Percentiles rank a stretch among this genome's conserved stretches.
Evolutionary conservation across 352 stramenopile species (phyloP).

Genomic region (Peronosclerospora sorghi): DNA sequence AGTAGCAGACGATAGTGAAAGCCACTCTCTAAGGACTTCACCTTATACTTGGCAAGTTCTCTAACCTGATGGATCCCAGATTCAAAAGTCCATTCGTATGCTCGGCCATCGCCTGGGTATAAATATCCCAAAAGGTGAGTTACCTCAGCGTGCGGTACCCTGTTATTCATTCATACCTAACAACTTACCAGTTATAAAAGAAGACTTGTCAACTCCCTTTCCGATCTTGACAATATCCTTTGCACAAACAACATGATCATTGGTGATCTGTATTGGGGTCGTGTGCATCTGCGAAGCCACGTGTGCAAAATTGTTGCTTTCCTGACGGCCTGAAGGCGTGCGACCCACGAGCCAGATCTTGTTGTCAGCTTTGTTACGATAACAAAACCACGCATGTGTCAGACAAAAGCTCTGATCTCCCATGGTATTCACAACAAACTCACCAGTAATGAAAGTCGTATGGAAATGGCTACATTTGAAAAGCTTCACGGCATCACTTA

Average conservation of each 20-base stretch:
- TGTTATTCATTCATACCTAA: no score
- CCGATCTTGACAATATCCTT: conserved; percentile 49
- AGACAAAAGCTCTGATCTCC: conserved; percentile 1
- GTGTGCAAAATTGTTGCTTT: conserved; percentile 41
- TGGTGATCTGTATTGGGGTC: conserved; percentile 52
- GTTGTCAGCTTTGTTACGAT: conserved; percentile 35
- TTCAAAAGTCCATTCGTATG: conserved; percentile 68
- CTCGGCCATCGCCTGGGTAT: conserved; percentile 34
- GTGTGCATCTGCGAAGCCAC: conserved; percentile 64
- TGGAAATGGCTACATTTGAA: conserved; percentile 78
- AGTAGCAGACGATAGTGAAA: conserved; percentile 64
- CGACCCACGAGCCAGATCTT: conserved; percentile 71
- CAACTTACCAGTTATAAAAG: conserved; percentile 45
- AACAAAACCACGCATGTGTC: conserved; percentile 1
- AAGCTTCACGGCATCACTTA: conserved; percentile 51
- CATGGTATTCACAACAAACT: conserved; percentile 3
- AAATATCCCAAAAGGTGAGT: no score
- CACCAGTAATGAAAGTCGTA: conserved; percentile 71
- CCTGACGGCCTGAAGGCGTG: conserved; percentile 56
- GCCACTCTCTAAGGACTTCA: conserved; percentile 56
- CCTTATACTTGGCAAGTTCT: conserved; percentile 25
- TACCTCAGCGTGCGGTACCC: neutral
- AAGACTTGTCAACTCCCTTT: conserved; percentile 67
- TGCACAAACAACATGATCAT: conserved; percentile 30
- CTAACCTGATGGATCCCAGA: conserved; percentile 37